phyloP scores from a whole-genome alignment of 1,284 basidiomycete genomes.

The Exobasidium cylindrosporum region DNA sequence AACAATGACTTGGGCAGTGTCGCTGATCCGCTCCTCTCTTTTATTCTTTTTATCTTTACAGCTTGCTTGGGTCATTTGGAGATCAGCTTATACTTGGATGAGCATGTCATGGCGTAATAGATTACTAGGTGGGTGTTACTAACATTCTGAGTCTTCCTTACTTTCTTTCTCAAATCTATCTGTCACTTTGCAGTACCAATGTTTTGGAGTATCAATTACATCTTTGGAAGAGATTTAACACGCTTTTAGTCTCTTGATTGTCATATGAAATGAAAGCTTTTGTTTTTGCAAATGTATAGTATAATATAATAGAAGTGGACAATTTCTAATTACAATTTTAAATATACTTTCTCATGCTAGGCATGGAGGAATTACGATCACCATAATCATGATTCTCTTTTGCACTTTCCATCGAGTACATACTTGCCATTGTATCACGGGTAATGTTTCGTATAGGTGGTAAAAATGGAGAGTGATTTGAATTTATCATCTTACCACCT shows the following conservation, averaged over 20 bases:
- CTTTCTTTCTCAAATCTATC: neutral
- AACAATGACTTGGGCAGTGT: too few species aligned
- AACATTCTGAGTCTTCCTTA: neutral
- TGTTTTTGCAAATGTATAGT: too few species aligned
- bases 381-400: neutral
- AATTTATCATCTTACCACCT: neutral
- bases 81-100: slow-evolving; percentile 75
- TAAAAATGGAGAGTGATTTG: neutral
- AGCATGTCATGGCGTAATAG: slow-evolving; percentile 42
- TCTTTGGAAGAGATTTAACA: slow-evolving; percentile 17
- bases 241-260: slow-evolving; percentile 9
- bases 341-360: neutral
- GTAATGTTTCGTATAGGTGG: neutral
- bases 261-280: too few species aligned
- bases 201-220: slow-evolving; percentile 16
- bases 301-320: too few species aligned
- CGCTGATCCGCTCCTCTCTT: too few species aligned
- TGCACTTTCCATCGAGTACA: neutral
- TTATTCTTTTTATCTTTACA: too few species aligned
- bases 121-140: neutral
- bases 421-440: neutral
- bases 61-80: slow-evolving; percentile 73
- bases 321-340: too few species aligned
- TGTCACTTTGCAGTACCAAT: slow-evolving; percentile 5
- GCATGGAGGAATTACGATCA: neutral